Evolutionary conservation across 2,329 filamentous ascomycete genomes (phyloP).

Genomic region (Stachybotrys chlorohalonatus): DNA sequence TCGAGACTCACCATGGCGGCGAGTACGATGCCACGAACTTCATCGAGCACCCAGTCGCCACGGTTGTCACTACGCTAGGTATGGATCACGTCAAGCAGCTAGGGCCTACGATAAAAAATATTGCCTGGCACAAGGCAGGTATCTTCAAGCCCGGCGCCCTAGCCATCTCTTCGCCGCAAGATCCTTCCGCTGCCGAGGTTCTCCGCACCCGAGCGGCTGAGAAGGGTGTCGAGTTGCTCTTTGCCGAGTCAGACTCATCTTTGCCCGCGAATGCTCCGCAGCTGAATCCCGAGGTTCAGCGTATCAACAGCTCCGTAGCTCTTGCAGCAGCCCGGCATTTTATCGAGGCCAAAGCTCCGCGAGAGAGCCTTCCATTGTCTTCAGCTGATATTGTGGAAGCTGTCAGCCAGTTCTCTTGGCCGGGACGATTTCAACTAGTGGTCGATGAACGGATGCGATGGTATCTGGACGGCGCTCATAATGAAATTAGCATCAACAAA

Average conservation of each 20-base stretch:
- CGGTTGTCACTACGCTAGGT: constrained; percentile 56
- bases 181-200: constrained; percentile 33
- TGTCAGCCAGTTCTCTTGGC: background rate
- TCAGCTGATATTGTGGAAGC: background rate
- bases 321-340: background rate
- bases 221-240: constrained; percentile 33
- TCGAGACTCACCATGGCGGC: constrained; percentile 60
- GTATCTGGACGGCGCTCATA: background rate
- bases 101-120: constrained; percentile 54
- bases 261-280: background rate
- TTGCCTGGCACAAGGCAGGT: constrained; percentile 67
- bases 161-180: constrained; percentile 49
- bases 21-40: constrained; percentile 63
- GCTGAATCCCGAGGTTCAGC: background rate
- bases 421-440: background rate
- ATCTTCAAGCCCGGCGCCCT: constrained; percentile 54
- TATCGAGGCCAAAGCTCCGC: background rate
- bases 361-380: background rate
- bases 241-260: background rate
- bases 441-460: background rate
- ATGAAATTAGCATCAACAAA: background rate
- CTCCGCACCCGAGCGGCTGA: constrained; percentile 42
- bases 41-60: constrained; percentile 45
- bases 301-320: background rate
- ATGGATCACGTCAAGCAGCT: constrained; percentile 60